These are phyloP conservation scores for Zygosaccharomyces pseudobailii DNA, from an alignment of 1,139 yeast species.

Conservation along the genomic window DNA sequence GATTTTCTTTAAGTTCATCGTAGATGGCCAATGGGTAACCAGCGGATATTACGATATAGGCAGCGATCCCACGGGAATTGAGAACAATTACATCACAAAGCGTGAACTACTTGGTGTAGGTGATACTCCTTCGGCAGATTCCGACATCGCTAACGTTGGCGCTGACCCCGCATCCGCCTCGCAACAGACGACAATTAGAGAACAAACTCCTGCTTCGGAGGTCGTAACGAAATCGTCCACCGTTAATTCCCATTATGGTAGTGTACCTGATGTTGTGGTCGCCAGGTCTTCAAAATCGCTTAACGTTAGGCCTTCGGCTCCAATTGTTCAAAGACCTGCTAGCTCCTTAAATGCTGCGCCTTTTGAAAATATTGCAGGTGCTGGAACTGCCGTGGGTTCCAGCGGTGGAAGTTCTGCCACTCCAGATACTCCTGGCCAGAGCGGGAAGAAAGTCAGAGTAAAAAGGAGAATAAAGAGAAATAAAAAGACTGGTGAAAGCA, in stretches of 20 bases:
- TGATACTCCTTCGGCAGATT: neutral
- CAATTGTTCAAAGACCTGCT: neutral
- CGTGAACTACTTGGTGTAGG: slow-evolving; percentile 27
- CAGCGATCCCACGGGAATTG: slow-evolving; percentile 48
- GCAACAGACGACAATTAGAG: no score
- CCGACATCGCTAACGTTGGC: slow-evolving; percentile 1
- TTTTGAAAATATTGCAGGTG: neutral
- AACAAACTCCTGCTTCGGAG: no score
- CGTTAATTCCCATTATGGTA: neutral
- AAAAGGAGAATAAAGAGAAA: slow-evolving; percentile 37
- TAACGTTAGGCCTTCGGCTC: neutral
- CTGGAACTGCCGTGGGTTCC: neutral
- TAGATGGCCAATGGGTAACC: slow-evolving; percentile 67
- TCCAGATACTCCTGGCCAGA: slow-evolving; percentile 16
- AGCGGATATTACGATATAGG: slow-evolving; percentile 42
- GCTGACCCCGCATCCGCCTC: slow-evolving; percentile 3
- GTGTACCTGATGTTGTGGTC: neutral
- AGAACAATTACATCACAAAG: slow-evolving; percentile 52
- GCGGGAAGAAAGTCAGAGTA: slow-evolving; percentile 28
- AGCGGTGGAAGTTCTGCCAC: slow-evolving; percentile 1
- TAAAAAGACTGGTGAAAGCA: slow-evolving; percentile 38
- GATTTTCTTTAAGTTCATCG: slow-evolving; percentile 62
- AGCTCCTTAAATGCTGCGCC: neutral
- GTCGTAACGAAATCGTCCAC: neutral
- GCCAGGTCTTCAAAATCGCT: neutral